These are phyloP conservation scores for Penicillium nordicum DNA, from an alignment of 2,329 filamentous ascomycete genomes.

Conservation along the genomic window DNA sequence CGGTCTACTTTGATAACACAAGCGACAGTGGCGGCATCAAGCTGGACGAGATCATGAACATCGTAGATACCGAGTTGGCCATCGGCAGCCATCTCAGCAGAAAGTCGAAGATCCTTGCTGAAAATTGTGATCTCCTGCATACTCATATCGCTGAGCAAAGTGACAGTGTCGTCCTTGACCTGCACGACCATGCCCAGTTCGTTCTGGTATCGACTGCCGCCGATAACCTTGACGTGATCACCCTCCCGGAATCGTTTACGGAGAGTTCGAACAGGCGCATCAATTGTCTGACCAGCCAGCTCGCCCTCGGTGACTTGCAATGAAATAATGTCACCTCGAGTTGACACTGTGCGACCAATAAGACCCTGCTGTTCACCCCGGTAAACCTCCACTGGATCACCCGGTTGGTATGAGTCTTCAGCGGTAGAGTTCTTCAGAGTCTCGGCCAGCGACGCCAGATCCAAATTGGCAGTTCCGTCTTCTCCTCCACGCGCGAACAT, in stretches of 20 bases:
- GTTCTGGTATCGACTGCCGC: slow-evolving; percentile 87
- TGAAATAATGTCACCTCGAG: slow-evolving; percentile 88
- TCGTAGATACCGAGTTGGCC: slow-evolving; percentile 81
- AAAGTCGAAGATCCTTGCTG: slow-evolving; percentile 91
- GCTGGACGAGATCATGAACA: slow-evolving; percentile 88
- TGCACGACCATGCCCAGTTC: slow-evolving; percentile 97
- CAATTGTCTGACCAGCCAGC: slow-evolving; percentile 76
- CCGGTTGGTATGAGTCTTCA: slow-evolving; percentile 80
- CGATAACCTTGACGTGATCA: slow-evolving; percentile 98
- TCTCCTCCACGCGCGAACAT: slow-evolving; percentile 83
- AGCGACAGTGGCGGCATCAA: slow-evolving; percentile 87
- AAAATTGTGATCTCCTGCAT: slow-evolving; percentile 96
- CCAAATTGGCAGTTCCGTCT: slow-evolving; percentile 89
- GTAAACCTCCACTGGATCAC: slow-evolving; percentile 95
- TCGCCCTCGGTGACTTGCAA: slow-evolving; percentile 80
- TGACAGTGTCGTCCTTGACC: slow-evolving; percentile 88
- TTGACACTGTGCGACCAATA: slow-evolving; percentile 76
- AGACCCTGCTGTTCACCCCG: slow-evolving; percentile 93
- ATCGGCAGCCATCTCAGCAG: slow-evolving; percentile 84
- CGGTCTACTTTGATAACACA: slow-evolving; percentile 94
- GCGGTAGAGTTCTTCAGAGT: slow-evolving; percentile 81
- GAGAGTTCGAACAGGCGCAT: slow-evolving; percentile 86
- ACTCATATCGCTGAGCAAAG: slow-evolving; percentile 85
- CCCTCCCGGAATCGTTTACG: slow-evolving; percentile 90
- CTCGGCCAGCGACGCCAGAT: slow-evolving; percentile 83